Base-by-base conservation (phyloP, 1,284 basidiomycete species). In the Sporisorium reilianum region DNA sequence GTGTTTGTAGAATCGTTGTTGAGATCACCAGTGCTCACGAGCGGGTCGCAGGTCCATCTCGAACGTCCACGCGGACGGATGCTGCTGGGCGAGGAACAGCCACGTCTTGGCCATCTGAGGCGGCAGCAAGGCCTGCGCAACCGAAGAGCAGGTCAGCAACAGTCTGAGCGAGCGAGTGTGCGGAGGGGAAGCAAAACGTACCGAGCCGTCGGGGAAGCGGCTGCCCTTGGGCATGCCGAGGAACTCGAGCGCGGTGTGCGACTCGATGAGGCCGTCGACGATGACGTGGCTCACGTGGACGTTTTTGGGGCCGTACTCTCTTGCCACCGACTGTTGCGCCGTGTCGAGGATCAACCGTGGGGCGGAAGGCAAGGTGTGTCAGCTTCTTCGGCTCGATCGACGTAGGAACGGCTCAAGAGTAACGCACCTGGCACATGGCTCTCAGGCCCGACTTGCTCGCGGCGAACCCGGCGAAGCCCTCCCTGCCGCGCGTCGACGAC, bases 41-140 rank as follows among this genome's bases (percentile, higher is more conserved):
- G 80, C 78, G 1, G 80, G 78, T 0, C 80, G 60, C 8, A 81
- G 56, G 38, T 81, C 80, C 50, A 81, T 44, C 51, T 81, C 80
- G 36, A 72, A 69, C 0, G 78, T 81, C 79, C 79, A 81, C 11
- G 53, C 55, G 10, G 65, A 66, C 0, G 55, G 68, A 49, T 74
- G 63, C 38, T 81, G 80, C 32, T 77, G 77, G 11, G 80, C 80
- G 11, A 81, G 65, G 45, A 80, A 81, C 8, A 80, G 60, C 75
- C 75, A 81, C 0, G 72, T 66, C 64, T 81, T 81, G n/a, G 77
- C 77, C 75, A 78, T 76, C 36, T 81, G 76, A 14, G 66, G 57
- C 2, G 78, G 77, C 5, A 69, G 55, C 28, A 79, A 56, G 36
- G 64, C 70, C 77, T 79, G 51, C 46, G 26, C 16, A 16, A 20